Evolutionary conservation across 192 early-diverging fungal genomes (phyloP).

Genomic region (Coemansia sp.): DNA sequence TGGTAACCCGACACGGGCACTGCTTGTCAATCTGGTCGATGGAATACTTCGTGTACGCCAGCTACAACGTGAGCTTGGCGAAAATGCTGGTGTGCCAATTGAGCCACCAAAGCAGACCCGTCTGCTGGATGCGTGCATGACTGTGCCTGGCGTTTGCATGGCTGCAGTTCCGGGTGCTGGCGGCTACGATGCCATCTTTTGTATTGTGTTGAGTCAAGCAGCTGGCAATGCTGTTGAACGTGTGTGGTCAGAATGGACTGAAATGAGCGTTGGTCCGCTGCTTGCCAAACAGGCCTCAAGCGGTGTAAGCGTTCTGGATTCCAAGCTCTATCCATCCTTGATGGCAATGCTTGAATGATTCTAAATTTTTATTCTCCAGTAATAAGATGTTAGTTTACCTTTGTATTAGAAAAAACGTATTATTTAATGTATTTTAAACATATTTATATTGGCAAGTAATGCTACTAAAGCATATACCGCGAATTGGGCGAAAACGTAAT

Average conservation of each 20-base stretch:
- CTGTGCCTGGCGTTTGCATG: constrained; percentile 80
- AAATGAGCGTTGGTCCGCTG: constrained; percentile 79
- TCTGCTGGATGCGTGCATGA: constrained; percentile 79
- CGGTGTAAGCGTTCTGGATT: constrained; percentile 49
- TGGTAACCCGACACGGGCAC: constrained; percentile 8
- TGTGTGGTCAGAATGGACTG: constrained; percentile 69
- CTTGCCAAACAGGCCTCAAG: constrained; percentile 64
- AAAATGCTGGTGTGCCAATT: constrained; percentile 73
- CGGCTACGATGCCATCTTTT: constrained; percentile 97
- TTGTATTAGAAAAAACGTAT: too few species aligned
- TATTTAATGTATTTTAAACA: background rate
- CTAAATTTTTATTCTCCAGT: background rate
- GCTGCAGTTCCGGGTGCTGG: constrained; percentile 97
- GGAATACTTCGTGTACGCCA: constrained; percentile 55
- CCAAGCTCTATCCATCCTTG: constrained; percentile 18
- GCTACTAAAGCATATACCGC: constrained; percentile 1
- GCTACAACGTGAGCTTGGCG: constrained; percentile 70
- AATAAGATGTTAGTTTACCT: too few species aligned
- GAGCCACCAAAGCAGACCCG: constrained; percentile 87
- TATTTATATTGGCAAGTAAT: background rate
- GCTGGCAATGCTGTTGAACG: constrained; percentile 54
- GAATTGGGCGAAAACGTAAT: constrained; percentile 4
- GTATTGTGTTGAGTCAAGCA: constrained; percentile 62
- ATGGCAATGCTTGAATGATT: constrained; percentile 2
- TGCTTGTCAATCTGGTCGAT: constrained; percentile 58